These are phyloP conservation scores for Mycocentrospora acerina DNA, from an alignment of 2,329 filamentous ascomycete genomes.

Conservation along the genomic window DNA sequence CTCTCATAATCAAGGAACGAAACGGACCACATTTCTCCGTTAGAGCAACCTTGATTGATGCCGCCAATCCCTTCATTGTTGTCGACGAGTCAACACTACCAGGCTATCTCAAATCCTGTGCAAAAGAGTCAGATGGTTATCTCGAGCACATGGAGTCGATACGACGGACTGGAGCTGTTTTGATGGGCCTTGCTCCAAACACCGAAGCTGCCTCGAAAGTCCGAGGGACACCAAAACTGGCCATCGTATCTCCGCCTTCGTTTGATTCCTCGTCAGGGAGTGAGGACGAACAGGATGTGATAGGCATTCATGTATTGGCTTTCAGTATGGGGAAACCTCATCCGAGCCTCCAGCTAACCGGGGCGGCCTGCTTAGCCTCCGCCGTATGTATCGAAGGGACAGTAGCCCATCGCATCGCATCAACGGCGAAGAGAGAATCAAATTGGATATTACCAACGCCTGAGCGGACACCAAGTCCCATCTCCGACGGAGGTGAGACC, in stretches of 20 bases:
- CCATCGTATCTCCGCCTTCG: slow-evolving; percentile 48
- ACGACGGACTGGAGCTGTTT: slow-evolving; percentile 55
- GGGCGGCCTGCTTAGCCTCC: slow-evolving; percentile 33
- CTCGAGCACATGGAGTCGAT: slow-evolving; percentile 59
- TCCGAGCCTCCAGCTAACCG: slow-evolving; percentile 36
- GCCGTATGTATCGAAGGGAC: slow-evolving; percentile 33
- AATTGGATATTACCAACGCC: slow-evolving; percentile 6
- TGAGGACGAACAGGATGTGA: slow-evolving; percentile 4
- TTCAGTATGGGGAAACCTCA: slow-evolving; percentile 38
- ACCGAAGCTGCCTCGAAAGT: slow-evolving; percentile 42
- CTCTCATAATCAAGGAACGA: slow-evolving; percentile 35
- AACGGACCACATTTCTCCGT: slow-evolving; percentile 40
- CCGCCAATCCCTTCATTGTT: slow-evolving; percentile 65
- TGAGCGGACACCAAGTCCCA: slow-evolving; percentile 14
- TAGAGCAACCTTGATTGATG: slow-evolving; percentile 60
- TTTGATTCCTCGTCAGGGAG: background rate
- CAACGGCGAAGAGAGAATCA: background rate
- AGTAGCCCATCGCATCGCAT: slow-evolving; percentile 19
- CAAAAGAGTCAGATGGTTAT: slow-evolving; percentile 44
- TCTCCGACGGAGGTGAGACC: slow-evolving; percentile 4
- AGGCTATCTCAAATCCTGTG: slow-evolving; percentile 47
- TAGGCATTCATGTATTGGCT: slow-evolving; percentile 23
- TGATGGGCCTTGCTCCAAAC: slow-evolving; percentile 59
- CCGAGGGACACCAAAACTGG: slow-evolving; percentile 62
- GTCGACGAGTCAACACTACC: slow-evolving; percentile 56